phyloP scores from a whole-genome alignment of 192 early-diverging fungal genomes.

The Mycoemilia scoparia region DNA sequence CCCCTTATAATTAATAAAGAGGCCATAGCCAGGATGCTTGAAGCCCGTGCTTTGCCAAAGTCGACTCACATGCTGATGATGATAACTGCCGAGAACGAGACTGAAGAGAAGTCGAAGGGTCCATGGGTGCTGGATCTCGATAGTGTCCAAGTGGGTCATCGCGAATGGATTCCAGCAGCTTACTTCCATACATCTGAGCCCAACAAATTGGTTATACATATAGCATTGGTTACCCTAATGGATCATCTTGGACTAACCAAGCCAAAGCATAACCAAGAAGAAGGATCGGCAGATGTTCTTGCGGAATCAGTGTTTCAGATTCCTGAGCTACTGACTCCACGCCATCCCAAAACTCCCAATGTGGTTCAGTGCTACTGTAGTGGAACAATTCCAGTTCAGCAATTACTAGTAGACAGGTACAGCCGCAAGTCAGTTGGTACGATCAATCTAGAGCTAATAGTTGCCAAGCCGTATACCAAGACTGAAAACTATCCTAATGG shows the following conservation, averaged over 20 bases:
- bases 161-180: slow-evolving; percentile 14
- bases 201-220: slow-evolving; percentile 18
- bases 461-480: slow-evolving; percentile 14
- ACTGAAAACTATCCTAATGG: background rate
- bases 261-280: slow-evolving; percentile 8
- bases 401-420: no score
- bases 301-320: slow-evolving; percentile 16
- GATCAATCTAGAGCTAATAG: slow-evolving; percentile 14
- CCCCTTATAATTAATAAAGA: slow-evolving; percentile 11
- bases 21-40: slow-evolving; percentile 14
- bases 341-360: slow-evolving; percentile 8
- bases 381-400: no score
- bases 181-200: slow-evolving; percentile 21
- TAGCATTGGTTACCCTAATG: slow-evolving; percentile 20
- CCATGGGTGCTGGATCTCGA: slow-evolving; percentile 9
- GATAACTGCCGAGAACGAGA: slow-evolving; percentile 17
- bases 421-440: slow-evolving; percentile 13
- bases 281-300: no score
- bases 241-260: slow-evolving; percentile 17
- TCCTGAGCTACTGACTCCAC: slow-evolving; percentile 11
- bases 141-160: no score
- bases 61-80: slow-evolving; percentile 25
- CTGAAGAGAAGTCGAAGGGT: slow-evolving; percentile 5
- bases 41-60: slow-evolving; percentile 14
- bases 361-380: no score